Base-by-base conservation (phyloP, 257 asterid genomes). In the Solanum piurae region DNA sequence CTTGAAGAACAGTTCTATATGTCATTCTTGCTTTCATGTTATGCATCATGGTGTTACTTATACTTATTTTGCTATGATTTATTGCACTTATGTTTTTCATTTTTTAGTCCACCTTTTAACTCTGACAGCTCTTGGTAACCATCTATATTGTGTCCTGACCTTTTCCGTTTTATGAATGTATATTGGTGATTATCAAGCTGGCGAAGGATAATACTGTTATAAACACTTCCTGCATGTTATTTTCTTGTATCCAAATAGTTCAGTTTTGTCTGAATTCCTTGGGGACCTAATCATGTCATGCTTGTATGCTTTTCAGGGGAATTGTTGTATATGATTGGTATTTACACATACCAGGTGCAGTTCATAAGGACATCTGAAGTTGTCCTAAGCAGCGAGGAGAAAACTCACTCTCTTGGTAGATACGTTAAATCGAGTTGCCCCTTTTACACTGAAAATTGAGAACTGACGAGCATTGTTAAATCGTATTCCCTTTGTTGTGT, bases 401-500 rank as follows among this genome's bases (percentile, higher is more conserved):
- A 21, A 29, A 11, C 10, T 82, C 86, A 29, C 18, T 18, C 44
- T 82, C 29, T 49, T 31, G 86, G 44, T 49, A 29, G 68, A 29
- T 9, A 49, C 13, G 0, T 13, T 58, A 10, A 82, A n/a, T 85
- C 25, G 87, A 68, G 25, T 85, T 66, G 0, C 44, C 20, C 58
- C 21, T 36, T 79, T 73, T 34, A 42, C 44, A 18, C 69, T 73
- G 73, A 25, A 44, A 72, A 16, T 25, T 20, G 69, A 82, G 38
- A 21, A 27, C 14, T 49, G 44, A 5, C 76, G 58, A 83, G 91
- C 90, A 44, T 95, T 89, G 98, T 98, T 91, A 94, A 93, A 89
- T 95, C 94, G 98, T 98, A 98, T 94, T 95, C 98, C 87, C 96
- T 97, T 87, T 96, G 99, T 95, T 96, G 98, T 95, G 99, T 94